Evolutionary conservation across 768 basidiomycete genomes (phyloP).

Genomic region (Peribolospora kevripleyi): DNA sequence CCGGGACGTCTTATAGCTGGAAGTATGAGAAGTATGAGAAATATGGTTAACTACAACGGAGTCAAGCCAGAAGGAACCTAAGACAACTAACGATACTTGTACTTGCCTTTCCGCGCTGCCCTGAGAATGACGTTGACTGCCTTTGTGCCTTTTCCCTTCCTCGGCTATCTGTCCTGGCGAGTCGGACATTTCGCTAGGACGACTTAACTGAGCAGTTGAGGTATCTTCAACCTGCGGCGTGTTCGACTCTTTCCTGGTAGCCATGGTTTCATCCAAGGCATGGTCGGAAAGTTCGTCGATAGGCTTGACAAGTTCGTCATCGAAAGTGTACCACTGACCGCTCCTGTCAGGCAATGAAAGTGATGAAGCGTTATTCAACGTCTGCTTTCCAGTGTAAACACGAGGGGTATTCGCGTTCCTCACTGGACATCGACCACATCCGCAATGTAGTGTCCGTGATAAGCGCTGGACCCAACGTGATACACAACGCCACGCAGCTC

Average conservation of each 20-base stretch:
- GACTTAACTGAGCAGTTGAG: no score
- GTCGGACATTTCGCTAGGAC: no score
- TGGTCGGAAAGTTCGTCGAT: conserved; percentile 12
- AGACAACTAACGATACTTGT: not conserved
- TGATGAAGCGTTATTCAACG: conserved; percentile 14
- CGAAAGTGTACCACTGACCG: conserved; percentile 68
- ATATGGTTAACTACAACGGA: not conserved
- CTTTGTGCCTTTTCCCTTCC: not conserved
- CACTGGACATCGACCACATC: conserved; percentile 52
- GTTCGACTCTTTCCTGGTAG: conserved; percentile 23
- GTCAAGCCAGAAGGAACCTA: not conserved
- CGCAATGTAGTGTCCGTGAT: conserved; percentile 72
- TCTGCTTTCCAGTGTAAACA: conserved; percentile 12
- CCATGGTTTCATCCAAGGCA: conserved; percentile 18
- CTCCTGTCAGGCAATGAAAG: conserved; percentile 22
- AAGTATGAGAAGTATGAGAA: not conserved
- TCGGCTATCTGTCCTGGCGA: no score
- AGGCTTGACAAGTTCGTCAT: conserved; percentile 54
- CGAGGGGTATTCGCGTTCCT: conserved; percentile 13
- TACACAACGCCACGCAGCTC: conserved; percentile 61
- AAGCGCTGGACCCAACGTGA: conserved; percentile 79
- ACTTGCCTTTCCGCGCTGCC: not conserved
- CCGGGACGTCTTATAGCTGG: not conserved
- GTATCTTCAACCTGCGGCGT: not conserved
- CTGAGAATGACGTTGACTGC: not conserved